Evolutionary conservation across 768 basidiomycete genomes (phyloP), one percentile per base, ranked within the genome.

Genomic region (Auriscalpium orientale): DNA sequence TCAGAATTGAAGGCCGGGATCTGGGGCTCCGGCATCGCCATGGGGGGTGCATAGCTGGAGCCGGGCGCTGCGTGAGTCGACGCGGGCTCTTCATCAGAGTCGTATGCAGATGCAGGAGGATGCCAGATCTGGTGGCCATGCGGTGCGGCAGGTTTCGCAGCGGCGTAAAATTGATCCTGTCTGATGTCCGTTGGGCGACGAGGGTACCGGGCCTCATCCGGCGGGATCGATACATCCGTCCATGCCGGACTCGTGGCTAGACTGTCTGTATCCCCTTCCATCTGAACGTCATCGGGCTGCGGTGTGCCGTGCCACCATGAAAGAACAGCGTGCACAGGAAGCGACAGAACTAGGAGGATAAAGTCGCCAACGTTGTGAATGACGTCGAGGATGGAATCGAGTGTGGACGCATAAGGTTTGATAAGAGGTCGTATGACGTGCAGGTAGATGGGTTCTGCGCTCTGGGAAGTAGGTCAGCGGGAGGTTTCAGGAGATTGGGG

Each of bases 361-460:
- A 74, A 61, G 66, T 91, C 89, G 20, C 86, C 84, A 46, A 84
- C 62, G 68, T 84, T 80, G 51, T 80, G 76, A 38, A 75, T 68
- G 22, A 87, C 58, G 53, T 89, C 85, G 33, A 91, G 73, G 12
- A 78, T 55, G 15, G 80, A 73, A 65, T 93, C 91, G 37, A 92
- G 70, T 1, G 84, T 78, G 6, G 73, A 62, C 13, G 80, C 77
- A 63, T 93, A 89, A 7, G 91, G 91, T 64, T 84, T 87, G 63
- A 92, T 67, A 35, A 87, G 65, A 15, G 91, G 91, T 18, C 91
- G 87, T 11, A 93, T 77, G 54, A 91, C 69, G 67, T 93, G 87
- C 18, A 93, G 75, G 63, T 82, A 90, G 46, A 93, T 79, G 8
- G 91, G 91, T 70, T 93, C 91, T 33, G 91, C 88, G 28, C 89